Base-by-base conservation (phyloP, 441 rosid species). In the Euphorbia corollata region DNA sequence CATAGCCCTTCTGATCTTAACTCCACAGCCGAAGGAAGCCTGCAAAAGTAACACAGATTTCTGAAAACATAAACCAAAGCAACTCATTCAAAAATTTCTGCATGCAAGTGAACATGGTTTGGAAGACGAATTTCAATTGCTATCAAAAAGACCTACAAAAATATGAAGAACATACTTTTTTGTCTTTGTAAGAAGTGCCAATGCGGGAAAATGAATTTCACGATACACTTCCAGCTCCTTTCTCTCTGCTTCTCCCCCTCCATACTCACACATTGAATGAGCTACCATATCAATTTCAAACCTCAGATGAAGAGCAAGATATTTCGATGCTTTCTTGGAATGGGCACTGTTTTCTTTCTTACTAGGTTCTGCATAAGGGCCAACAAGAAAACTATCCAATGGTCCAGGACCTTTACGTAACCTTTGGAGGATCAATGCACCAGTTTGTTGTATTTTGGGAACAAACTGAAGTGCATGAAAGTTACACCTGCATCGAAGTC, bases 261-360 rank as follows among this genome's bases (percentile, higher is more conserved):
- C 96, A 62, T 84, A 95, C 68, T 92, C 89, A 61, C 99, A 95
- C 8, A 88, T 79, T 59, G 99, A 95, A 85, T 95, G 98, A 74
- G 99, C 98, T 32, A 92, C 93, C 99, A 95, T 95, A 66, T 95
- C 98, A 9, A 95, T 90, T 81, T 95, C 99, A 71, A 92, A 95
- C 69, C 99, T 84, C 71, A 95, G 81, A 74, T 92, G 99, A 38
- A 95, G 59, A 51, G 96, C 89, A 68, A 95, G 83, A 78, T 87
- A 95, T 80, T 68, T 87, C 27, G 95, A 83, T 75, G 84, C 75
- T 73, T 88, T 91, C 47, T 47, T 75, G 8, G 78, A 65, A 64
- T 48, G 82, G 64, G 72, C 78, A 0, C 59, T 65, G 71, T 81
- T 80, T 68, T 56, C 84, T 64, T 84, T 77, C 68, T 70, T 50